Evolutionary conservation across 2,329 filamentous ascomycete genomes (phyloP).

Genomic region (Ceratocystiopsis sp.): DNA sequence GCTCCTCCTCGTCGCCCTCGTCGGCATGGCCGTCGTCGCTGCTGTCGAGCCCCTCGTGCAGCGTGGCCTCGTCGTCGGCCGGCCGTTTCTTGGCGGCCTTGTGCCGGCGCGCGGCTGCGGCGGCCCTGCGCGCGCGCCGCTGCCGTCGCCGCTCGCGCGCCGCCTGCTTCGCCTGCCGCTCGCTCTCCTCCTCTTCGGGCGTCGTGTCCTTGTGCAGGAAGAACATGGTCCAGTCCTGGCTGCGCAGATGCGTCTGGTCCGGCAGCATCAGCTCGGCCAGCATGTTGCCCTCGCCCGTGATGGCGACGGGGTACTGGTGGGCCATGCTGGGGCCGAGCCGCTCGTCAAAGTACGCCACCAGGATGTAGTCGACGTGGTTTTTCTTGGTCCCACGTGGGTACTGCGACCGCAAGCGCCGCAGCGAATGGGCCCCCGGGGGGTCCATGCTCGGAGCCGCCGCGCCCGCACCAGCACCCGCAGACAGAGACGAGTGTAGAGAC

Average conservation of each 20-base stretch:
- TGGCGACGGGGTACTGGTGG: conserved; percentile 87
- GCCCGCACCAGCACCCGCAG: conserved; percentile 15
- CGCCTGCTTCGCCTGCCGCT: conserved; percentile 23
- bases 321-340: conserved; percentile 96
- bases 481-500: conserved; percentile 44
- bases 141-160: conserved; percentile 36
- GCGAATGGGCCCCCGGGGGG: conserved; percentile 27
- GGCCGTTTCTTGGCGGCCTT: too few species aligned
- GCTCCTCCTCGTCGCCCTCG: conserved; percentile 20
- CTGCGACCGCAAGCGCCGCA: conserved; percentile 49
- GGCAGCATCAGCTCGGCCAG: conserved; percentile 95
- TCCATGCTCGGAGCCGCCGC: background rate
- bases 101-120: too few species aligned
- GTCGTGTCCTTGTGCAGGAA: conserved; percentile 93
- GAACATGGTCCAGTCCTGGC: conserved; percentile 98
- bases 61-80: conserved; percentile 18
- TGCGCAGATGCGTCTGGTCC: conserved; percentile 85
- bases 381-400: conserved; percentile 59
- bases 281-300: conserved; percentile 96
- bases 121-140: conserved; percentile 32
- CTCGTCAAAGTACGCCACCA: conserved; percentile 95
- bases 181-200: conserved; percentile 63
- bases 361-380: conserved; percentile 96
- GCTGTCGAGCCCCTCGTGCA: conserved; percentile 22
- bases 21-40: conserved; percentile 23